Conservation (phyloP, 192 early-diverging fungal genomes). For the Podila minutissima region DNA sequence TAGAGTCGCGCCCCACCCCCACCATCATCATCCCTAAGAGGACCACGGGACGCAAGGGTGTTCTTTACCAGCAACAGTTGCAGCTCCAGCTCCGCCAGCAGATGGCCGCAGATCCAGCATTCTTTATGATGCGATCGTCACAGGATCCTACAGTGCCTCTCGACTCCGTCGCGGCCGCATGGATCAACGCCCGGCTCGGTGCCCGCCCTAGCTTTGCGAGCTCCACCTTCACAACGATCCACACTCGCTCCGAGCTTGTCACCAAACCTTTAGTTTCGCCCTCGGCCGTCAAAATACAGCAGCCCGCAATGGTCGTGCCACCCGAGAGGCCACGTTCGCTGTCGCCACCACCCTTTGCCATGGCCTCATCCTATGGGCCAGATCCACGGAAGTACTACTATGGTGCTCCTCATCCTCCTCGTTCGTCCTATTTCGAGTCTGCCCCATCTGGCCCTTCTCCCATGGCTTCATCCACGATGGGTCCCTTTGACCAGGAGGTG, state of each 20-base stretch:
- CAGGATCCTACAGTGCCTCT: not conserved
- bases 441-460: not conserved
- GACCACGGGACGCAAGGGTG: slow-evolving; percentile 29
- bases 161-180: not conserved
- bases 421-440: not conserved
- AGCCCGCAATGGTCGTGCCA: not conserved
- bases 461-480: too few relatives aligned
- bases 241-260: slow-evolving; percentile 5
- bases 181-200: slow-evolving; percentile 12
- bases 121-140: not conserved
- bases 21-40: slow-evolving; percentile 30
- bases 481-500: not conserved
- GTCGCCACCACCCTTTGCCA: not conserved
- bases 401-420: not conserved
- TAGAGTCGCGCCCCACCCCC: not conserved
- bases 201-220: slow-evolving; percentile 28
- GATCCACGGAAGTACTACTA: not conserved
- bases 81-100: slow-evolving; percentile 11
- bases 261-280: slow-evolving; percentile 11
- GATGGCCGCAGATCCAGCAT: not conserved
- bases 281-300: not conserved
- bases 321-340: too few relatives aligned
- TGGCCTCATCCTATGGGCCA: not conserved
- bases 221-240: slow-evolving; percentile 24
- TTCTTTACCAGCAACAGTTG: slow-evolving; percentile 21